Base-by-base conservation (phyloP, 352 stramenopile genomes). In the Vaucheria bursata region DNA sequence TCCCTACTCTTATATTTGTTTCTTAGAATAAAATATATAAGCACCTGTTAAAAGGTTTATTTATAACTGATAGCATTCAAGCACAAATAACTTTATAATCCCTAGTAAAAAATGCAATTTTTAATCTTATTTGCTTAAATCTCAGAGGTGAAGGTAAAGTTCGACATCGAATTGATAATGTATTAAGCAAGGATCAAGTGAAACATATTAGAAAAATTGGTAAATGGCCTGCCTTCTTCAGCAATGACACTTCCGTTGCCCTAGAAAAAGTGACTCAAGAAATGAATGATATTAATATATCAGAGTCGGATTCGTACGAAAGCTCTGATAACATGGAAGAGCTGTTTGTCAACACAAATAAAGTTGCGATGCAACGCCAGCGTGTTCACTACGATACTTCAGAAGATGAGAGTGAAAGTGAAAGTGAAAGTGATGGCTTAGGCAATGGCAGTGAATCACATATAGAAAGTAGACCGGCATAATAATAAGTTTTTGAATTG, bases 111-210 rank as follows among this genome's bases (percentile, higher is more conserved):
- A 50, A 12, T 50, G 39, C 12, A 50, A 50, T 12, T 12, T 50
- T 5, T 12, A 50, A 12, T 50, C 39, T 50, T 5, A 50, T 50
- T 5, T 50, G 39, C 39, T 12, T 12, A 50, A 12, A 50, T 12
- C 12, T 12, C 12, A 50, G 5, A 50, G 39, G 12, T 50, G 59
- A 69, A 38, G 59, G 59, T 4, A 69, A 83, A 74, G 78, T 83
- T 50, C 64, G 78, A 72, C 65, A 83, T 69, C 70, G 78, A 39
- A 90, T 98, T 69, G 88, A 93, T 85, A 93, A 97, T 82, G 97
- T 98, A 87, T 82, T 98, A 37, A 97, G 97, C 88, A 97, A 97
- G 79, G 95, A 98, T 79, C 95, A 98, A 88, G 93, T 98, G 68
- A 97, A 97, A 80, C 93, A 98, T 85, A 89, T 98, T 35, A 95